Evolutionary conservation across 2,329 filamentous ascomycete species (phyloP).

Genomic region (Epichloe coenophiala): DNA sequence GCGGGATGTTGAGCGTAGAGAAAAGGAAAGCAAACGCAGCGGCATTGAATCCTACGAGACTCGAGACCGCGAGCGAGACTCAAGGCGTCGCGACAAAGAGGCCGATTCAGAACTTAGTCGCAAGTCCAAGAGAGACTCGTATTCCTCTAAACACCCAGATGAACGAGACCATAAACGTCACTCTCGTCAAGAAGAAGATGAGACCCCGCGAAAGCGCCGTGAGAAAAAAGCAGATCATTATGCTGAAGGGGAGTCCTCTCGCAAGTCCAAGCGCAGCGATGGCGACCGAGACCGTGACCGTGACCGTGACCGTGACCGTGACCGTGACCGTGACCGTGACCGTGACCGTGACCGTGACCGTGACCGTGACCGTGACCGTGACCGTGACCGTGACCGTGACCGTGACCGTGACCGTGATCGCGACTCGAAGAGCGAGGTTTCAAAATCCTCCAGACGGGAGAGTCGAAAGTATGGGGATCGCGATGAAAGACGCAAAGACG

Average conservation of each 20-base stretch:
- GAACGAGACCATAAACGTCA: conserved; percentile 17
- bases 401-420: too few relatives aligned
- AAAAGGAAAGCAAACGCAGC: conserved; percentile 5
- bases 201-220: conserved; percentile 15
- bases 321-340: too few relatives aligned
- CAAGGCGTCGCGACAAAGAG: conserved; percentile 13
- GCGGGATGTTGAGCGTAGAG: neutral
- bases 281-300: conserved; percentile 15
- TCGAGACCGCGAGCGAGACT: conserved; percentile 11
- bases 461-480: conserved; percentile 12
- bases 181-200: conserved; percentile 20
- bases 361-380: too few relatives aligned
- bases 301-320: conserved; percentile 14
- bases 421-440: conserved; percentile 15
- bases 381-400: too few relatives aligned
- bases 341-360: too few relatives aligned
- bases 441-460: conserved; percentile 12
- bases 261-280: conserved; percentile 12
- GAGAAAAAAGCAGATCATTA: conserved; percentile 14
- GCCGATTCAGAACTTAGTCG: conserved; percentile 6
- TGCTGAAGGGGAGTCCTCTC: conserved; percentile 11
- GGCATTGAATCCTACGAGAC: conserved; percentile 1
- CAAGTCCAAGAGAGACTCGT: conserved; percentile 18
- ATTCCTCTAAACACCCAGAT: conserved; percentile 15
- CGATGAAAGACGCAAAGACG: conserved; percentile 16